Percentiles rank a stretch among this genome's conserved stretches.
Conservation (phyloP, 257 asterid genomes). For the Petrea volubilis region DNA sequence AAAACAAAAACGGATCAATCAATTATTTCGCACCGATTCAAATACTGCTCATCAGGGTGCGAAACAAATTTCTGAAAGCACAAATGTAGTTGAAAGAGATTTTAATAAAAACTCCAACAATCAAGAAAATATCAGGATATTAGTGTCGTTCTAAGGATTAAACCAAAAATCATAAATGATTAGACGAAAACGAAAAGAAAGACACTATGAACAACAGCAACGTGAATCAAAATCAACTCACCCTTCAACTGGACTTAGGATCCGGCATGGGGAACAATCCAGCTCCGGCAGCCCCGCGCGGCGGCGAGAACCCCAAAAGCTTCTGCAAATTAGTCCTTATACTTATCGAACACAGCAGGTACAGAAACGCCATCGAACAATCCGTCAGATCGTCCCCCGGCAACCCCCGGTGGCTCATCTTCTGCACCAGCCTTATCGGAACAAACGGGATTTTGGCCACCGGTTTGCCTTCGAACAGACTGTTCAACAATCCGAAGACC, state of each 20-base stretch:
- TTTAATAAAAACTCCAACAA: background rate
- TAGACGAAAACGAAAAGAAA: background rate
- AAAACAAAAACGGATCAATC: background rate
- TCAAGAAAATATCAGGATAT: background rate
- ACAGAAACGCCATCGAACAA: slow-evolving; percentile 96
- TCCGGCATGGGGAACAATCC: slow-evolving; percentile 81
- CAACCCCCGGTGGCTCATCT: slow-evolving; percentile 98
- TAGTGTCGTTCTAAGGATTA: background rate
- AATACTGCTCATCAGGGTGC: background rate
- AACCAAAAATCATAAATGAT: background rate
- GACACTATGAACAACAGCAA: background rate
- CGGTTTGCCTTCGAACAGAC: slow-evolving; percentile 77
- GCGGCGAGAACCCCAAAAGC: slow-evolving; percentile 91
- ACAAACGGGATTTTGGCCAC: slow-evolving; percentile 92
- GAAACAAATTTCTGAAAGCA: background rate
- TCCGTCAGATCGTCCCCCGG: slow-evolving; percentile 91
- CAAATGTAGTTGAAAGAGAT: background rate
- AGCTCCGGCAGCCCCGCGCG: slow-evolving; percentile 94
- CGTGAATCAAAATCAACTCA: background rate
- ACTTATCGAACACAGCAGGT: slow-evolving; percentile 84
- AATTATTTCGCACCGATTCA: background rate
- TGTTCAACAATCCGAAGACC: slow-evolving; percentile 84
- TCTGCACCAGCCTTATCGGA: slow-evolving; percentile 78
- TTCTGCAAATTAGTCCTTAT: slow-evolving; percentile 95
- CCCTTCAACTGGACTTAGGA: slow-evolving; percentile 45